phyloP scores from a whole-genome alignment of 495 filamentous ascomycete species.

The Alectoria sarmentosa region DNA sequence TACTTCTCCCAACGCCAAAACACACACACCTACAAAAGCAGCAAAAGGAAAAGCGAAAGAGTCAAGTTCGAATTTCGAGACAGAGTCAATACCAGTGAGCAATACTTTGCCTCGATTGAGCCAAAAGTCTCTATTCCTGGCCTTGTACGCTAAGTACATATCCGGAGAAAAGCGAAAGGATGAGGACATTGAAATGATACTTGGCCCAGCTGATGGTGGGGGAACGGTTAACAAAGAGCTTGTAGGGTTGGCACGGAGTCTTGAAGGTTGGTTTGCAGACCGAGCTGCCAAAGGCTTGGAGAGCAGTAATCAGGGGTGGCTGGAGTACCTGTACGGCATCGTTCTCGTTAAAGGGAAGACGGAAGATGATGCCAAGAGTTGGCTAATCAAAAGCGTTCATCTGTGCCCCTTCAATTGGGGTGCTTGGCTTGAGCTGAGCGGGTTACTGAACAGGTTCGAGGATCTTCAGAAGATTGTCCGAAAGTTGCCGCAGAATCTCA shows the following conservation, averaged over 20 bases:
- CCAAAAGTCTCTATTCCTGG: conserved; percentile 87
- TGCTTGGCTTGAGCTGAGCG: conserved; percentile 82
- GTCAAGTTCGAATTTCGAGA: conserved; percentile 25
- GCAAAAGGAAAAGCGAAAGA: conserved; percentile 46
- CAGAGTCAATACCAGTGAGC: conserved; percentile 29
- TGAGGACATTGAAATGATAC: conserved; percentile 95
- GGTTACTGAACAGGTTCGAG: conserved; percentile 68
- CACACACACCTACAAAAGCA: conserved; percentile 40
- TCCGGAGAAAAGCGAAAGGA: conserved; percentile 93
- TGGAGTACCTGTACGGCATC: conserved; percentile 94
- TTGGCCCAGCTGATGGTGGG: conserved; percentile 86
- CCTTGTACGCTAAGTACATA: conserved; percentile 85
- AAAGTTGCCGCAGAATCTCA: conserved; percentile 77
- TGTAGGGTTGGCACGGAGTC: conserved; percentile 58
- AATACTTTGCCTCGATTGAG: conserved; percentile 55
- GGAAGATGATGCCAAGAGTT: conserved; percentile 71
- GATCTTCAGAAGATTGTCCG: conserved; percentile 57
- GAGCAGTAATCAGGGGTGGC: conserved; percentile 74
- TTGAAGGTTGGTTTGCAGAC: conserved; percentile 71
- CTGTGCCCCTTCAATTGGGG: conserved; percentile 92
- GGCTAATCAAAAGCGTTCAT: conserved; percentile 77
- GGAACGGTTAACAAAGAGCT: conserved; percentile 78
- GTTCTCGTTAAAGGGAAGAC: conserved; percentile 87
- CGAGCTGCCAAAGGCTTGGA: conserved; percentile 50
- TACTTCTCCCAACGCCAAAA: conserved; percentile 39